phyloP scores from a whole-genome alignment of 139 green algal species.

The Gonium pectorale region DNA sequence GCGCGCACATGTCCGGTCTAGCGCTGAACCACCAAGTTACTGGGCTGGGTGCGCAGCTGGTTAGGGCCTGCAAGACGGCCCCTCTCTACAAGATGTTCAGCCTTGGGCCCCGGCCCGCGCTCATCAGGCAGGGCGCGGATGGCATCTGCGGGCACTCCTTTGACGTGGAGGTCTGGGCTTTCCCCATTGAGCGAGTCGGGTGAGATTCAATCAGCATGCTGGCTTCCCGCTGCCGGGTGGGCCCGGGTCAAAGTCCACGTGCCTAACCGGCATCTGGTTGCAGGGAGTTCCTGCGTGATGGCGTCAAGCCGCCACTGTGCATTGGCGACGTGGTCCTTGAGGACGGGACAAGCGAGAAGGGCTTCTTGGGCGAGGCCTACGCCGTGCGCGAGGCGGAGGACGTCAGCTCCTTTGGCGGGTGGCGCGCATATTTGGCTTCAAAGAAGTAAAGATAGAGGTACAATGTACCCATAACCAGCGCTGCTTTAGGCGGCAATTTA shows the following conservation, averaged over 20 bases:
- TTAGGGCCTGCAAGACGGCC: conserved; percentile 62
- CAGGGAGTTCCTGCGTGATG: conserved; percentile 64
- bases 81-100: conserved; percentile 70
- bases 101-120: conserved; percentile 54
- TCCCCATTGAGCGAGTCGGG: conserved; percentile 77
- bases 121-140: conserved; percentile 52
- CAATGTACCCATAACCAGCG: too few species aligned
- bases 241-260: too few species aligned
- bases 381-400: conserved; percentile 34
- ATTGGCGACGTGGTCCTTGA: conserved; percentile 79
- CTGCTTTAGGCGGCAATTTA: too few species aligned
- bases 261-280: too few species aligned
- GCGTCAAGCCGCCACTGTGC: conserved; percentile 68
- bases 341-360: conserved; percentile 72
- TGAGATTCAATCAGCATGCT: conserved; percentile 1
- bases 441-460: too few species aligned
- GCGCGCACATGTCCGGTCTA: conserved; percentile 68
- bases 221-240: neutral
- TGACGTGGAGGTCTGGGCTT: conserved; percentile 76
- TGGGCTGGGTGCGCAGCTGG: conserved; percentile 60
- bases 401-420: conserved; percentile 54
- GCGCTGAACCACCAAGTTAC: conserved; percentile 75
- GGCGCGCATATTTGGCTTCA: conserved; percentile 50
- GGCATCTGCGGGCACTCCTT: conserved; percentile 40
- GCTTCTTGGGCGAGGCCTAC: conserved; percentile 78